Conservation (phyloP, 2,329 filamentous ascomycete genomes). For the Knoxdaviesia capensis region DNA sequence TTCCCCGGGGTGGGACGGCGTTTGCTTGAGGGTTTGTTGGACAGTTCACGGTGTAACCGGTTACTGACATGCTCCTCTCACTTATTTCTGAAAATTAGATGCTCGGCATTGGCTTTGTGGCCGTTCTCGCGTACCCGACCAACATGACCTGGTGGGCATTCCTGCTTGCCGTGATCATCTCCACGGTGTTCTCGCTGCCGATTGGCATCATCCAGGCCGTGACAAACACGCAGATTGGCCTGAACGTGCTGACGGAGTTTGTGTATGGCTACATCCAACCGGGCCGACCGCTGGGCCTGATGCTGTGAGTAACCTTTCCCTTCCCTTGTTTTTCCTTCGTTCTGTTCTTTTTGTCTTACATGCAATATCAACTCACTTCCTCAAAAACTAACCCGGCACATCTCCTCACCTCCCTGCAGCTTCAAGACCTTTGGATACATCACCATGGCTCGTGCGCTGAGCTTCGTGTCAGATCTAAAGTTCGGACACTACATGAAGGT, state of each 20-base stretch:
- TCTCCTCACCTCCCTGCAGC: slow-evolving; percentile 11
- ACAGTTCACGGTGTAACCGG: too few relatives aligned
- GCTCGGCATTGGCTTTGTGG: slow-evolving; percentile 30
- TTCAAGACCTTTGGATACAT: slow-evolving; percentile 45
- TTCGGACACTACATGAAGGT: slow-evolving; percentile 58
- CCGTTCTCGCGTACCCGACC: slow-evolving; percentile 40
- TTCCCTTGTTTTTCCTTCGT: not conserved
- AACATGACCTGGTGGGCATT: slow-evolving; percentile 57
- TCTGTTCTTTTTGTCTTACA: not conserved
- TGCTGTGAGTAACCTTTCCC: slow-evolving; percentile 30
- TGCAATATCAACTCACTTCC: slow-evolving; percentile 2
- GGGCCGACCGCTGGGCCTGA: slow-evolving; percentile 49
- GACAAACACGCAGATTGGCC: slow-evolving; percentile 49
- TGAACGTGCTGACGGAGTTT: slow-evolving; percentile 60
- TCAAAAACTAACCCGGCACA: too few relatives aligned
- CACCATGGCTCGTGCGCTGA: slow-evolving; percentile 43
- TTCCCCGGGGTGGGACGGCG: not conserved
- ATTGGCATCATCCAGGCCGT: slow-evolving; percentile 51
- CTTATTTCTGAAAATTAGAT: slow-evolving; percentile 17
- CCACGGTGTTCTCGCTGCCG: slow-evolving; percentile 42
- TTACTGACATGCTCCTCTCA: not conserved
- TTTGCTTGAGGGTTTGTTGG: too few relatives aligned
- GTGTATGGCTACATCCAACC: slow-evolving; percentile 58
- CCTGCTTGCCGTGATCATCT: slow-evolving; percentile 42
- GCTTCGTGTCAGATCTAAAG: slow-evolving; percentile 46